phyloP scores from a whole-genome alignment of 2,329 filamentous ascomycete species.

The Calonectria hongkongensis region DNA sequence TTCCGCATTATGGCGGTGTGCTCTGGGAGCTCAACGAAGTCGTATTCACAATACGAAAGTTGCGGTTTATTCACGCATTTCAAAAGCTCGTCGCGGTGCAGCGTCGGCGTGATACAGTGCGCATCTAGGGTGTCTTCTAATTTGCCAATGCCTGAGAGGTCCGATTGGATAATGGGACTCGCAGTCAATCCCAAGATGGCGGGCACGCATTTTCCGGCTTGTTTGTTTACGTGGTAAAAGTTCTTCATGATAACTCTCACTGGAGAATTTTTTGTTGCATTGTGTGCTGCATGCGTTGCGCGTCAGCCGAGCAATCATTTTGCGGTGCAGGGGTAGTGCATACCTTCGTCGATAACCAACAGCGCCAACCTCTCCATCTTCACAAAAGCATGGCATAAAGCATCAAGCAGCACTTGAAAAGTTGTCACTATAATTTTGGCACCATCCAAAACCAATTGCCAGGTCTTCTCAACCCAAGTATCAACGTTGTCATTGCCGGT shows the following conservation, averaged over 20 bases:
- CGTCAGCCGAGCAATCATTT: conserved; percentile 30
- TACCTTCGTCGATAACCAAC: conserved; percentile 90
- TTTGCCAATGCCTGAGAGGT: conserved; percentile 71
- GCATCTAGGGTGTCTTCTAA: conserved; percentile 84
- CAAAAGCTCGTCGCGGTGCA: conserved; percentile 82
- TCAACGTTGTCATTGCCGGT: conserved; percentile 82
- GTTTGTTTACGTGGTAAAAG: conserved; percentile 77
- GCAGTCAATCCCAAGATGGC: conserved; percentile 87
- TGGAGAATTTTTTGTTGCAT: conserved; percentile 79
- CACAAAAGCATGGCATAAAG: conserved; percentile 84
- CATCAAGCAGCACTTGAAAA: conserved; percentile 83
- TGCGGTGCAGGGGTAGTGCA: conserved; percentile 30
- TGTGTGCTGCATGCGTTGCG: conserved; percentile 77
- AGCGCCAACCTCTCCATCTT: conserved; percentile 77
- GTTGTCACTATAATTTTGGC: conserved; percentile 86
- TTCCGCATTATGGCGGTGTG: conserved; percentile 63
- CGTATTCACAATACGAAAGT: conserved; percentile 64
- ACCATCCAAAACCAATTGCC: conserved; percentile 79
- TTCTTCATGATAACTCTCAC: conserved; percentile 83
- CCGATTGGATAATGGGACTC: conserved; percentile 81
- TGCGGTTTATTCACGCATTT: conserved; percentile 80
- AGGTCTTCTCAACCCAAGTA: conserved; percentile 81
- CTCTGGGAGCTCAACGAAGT: conserved; percentile 27
- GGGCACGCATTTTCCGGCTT: conserved; percentile 68
- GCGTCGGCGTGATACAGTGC: conserved; percentile 79